Base-by-base conservation (phyloP, 768 basidiomycete species). In the Tephrocybe rancida region DNA sequence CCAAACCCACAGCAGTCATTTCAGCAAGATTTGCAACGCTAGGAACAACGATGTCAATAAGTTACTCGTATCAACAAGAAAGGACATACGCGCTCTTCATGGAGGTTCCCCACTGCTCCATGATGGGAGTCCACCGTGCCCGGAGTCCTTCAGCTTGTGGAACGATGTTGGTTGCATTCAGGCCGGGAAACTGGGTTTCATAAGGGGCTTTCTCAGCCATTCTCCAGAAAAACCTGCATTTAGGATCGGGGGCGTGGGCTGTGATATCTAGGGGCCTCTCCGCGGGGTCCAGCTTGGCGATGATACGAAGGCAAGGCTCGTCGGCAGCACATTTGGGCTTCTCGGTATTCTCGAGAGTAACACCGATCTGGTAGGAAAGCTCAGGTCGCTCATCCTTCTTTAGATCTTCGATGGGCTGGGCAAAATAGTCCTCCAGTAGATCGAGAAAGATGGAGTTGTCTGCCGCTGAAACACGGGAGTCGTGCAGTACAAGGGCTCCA, bases 271-370 rank as follows among this genome's bases (percentile, higher is more conserved):
- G 69, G 6, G 95, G 95, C 26, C 95, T 72, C 64, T 98, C 92
- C 0, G 79, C 70, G 2, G 86, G 85, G 34, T 90, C 90, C 21
- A 98, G 77, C 2, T 74, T 74, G 46, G 82, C 81, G 59, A 98
- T 98, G 54, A 98, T 78, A 35, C 76, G 75, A 37, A 92, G 78
- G 65, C 95, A 98, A 10, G 90, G 85, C 44, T 90, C 87, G 64
- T 94, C 82, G 9, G 84, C 86, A 3, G 91, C 89, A 67, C 91
- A 93, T 67, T 85, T 90, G 32, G 89, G 88, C 63, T 92, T 93
- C 73, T 97, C 95, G 2, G 94, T 98, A 68, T 95, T 94, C 72
- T 95, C 93, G n/a, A 96, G 83, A 4, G 95, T 97, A 4, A 94
- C 93, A 2, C 95, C 95, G 37, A 93, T 86, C 71, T 98, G 95